phyloP scores from a whole-genome alignment of 2,329 filamentous ascomycete species.

The Daldinia sp. region DNA sequence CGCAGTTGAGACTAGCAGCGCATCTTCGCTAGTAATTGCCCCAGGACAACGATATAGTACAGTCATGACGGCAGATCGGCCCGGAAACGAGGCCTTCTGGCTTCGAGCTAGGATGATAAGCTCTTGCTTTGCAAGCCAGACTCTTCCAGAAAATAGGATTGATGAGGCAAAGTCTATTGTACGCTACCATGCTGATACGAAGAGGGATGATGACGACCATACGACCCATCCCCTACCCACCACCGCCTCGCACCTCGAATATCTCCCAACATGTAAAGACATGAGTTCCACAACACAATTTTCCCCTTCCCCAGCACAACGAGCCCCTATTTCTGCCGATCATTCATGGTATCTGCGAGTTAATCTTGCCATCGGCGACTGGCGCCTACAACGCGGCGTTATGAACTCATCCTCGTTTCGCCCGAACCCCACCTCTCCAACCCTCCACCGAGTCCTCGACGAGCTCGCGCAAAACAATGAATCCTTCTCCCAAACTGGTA shows the following conservation, averaged over 20 bases:
- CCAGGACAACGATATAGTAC: conserved; percentile 79
- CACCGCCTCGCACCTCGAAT: conserved; percentile 53
- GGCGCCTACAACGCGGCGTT: conserved; percentile 68
- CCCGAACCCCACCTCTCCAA: conserved; percentile 60
- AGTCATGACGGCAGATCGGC: conserved; percentile 70
- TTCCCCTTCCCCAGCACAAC: conserved; percentile 56
- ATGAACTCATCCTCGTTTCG: conserved; percentile 69
- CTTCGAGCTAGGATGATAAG: conserved; percentile 72
- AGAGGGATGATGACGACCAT: conserved; percentile 33
- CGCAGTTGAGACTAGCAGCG: conserved; percentile 69
- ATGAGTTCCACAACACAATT: conserved; percentile 60
- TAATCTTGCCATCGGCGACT: conserved; percentile 70
- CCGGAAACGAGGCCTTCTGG: conserved; percentile 68
- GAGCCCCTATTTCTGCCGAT: conserved; percentile 62
- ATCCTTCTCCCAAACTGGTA: conserved; percentile 63
- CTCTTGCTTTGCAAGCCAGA: conserved; percentile 68
- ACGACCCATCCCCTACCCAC: conserved; percentile 50
- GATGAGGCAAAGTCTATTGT: conserved; percentile 64
- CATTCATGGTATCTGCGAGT: conserved; percentile 66
- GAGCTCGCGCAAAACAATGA: conserved; percentile 58
- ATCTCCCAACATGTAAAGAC: conserved; percentile 62
- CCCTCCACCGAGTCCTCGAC: conserved; percentile 63
- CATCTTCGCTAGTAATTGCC: conserved; percentile 72
- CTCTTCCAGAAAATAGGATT: conserved; percentile 57
- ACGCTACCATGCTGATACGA: conserved; percentile 54